Evolutionary conservation across 345 rosid species (phyloP), one percentile per base, ranked within the genome.

Genomic region (Sonneratia caseolaris): DNA sequence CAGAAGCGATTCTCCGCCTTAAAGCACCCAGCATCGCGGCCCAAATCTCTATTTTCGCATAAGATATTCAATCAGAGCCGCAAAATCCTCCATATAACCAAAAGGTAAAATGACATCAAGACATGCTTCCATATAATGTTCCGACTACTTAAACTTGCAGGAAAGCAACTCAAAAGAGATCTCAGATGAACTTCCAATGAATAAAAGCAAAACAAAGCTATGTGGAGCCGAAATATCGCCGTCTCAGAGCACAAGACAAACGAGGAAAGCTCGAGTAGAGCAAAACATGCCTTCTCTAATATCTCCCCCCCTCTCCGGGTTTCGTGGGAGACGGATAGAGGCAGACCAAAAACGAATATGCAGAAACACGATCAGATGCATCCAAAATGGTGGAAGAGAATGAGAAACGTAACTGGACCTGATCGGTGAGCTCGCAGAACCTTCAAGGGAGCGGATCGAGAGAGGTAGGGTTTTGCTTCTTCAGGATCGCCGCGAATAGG

Each of bases 1-100:
- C 71, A 37, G 78, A 70, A 66, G 78, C 78, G 27, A 71, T 7
- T 9, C 78, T 53, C 32, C 78, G 73, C 73, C 78, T 65, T 53
- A 70, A 47, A 71, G 49, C 74, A n/a, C 74, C 68, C 70, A 75
- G 40, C 78, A 75, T 75, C 70, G n/a, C 38, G 56, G 64, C 42
- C 56, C 3, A 32, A 68, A 64, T 65, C 73, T 70, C 72, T 70
- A 47, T 47, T 9, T 40, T 11, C 66, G 27, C 66, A 62, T 14
- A 3, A 37, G 24, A 22, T 12, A 64, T 64, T 64, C 14, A 27
- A 35, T 32, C 15, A 14, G 6, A 7, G 14, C 12, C 32, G 5
- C 14, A 5, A 64, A 64, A 64, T 4, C 6, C 14, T 5, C 5
- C 14, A 13, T 22, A n/a, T 14, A 62, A 19, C 66, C 16, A 27